Percentiles rank a stretch among this genome's conserved stretches.
These are phyloP conservation scores for Linum usitatissimum DNA, from an alignment of 345 rosid species.

Conservation along the genomic window DNA sequence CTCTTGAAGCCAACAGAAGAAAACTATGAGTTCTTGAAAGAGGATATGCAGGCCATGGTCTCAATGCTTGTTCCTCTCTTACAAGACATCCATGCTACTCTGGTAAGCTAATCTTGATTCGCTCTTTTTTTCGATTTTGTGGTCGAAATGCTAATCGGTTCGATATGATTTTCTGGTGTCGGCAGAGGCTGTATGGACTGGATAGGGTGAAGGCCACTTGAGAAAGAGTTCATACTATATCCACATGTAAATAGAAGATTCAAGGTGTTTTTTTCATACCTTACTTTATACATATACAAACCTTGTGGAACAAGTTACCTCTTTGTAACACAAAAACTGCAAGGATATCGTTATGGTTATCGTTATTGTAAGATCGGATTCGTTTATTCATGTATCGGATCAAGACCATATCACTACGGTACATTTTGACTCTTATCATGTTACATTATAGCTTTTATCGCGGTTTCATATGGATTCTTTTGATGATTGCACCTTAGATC, in stretches of 20 bases:
- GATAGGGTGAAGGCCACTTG: conserved; percentile 50
- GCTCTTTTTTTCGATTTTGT: not conserved
- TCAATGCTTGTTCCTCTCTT: conserved; percentile 46
- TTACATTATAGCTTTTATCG: too few relatives aligned
- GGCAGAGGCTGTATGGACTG: conserved; percentile 50
- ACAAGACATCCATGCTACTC: conserved; percentile 45
- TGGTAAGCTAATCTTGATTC: conserved; percentile 31
- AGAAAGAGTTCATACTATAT: conserved; percentile 4
- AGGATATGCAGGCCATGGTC: conserved; percentile 46
- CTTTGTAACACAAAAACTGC: not conserved
- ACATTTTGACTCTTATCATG: too few relatives aligned
- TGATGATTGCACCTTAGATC: too few relatives aligned
- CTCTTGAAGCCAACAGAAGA: conserved; percentile 51
- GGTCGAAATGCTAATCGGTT: not conserved
- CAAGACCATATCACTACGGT: too few relatives aligned
- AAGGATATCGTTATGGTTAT: not conserved
- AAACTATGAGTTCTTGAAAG: conserved; percentile 32
- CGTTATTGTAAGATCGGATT: too few relatives aligned
- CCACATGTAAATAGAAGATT: conserved; percentile 9
- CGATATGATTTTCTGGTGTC: not conserved
- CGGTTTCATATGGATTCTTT: too few relatives aligned
- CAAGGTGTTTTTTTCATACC: not conserved
- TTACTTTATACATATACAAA: not conserved
- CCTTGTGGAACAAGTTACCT: not conserved
- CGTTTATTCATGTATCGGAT: too few relatives aligned